Evolutionary conservation across 139 green algal species (phyloP), one percentile per base, ranked within the genome.

Genomic region (Chlamydomonas eustigma): DNA sequence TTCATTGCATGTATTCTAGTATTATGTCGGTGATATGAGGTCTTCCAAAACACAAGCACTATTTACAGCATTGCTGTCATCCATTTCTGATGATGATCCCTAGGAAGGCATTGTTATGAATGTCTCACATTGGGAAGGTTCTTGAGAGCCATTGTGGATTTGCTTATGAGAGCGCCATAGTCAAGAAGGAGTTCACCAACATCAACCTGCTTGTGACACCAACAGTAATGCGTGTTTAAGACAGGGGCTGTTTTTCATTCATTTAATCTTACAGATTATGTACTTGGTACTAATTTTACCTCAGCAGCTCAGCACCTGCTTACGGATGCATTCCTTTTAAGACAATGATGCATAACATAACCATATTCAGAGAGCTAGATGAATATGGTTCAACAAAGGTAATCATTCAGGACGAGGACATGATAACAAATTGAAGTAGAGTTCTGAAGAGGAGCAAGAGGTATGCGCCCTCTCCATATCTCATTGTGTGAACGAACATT

Each of bases 181-280:
- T 79, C 74, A 1, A 79, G 39, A 30, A 73, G 74, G 63, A 79
- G 65, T 1, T 8, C 24, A 1, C 52, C 52, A 0, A 79, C 65
- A 22, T 79, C 37, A 31, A 79, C 74, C 74, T 58, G 18, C 18
- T 28, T 18, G 18, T 12, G 12, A 58, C 18, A 18, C 44, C 12
- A 12, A 58, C n/a, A 58, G 44, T 28, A 58, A 18, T 58, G 44
- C 44, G 18, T 28, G 44, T 12, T 58, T 58, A 18, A 58, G 18
- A 58, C 18, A 58, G 12, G 12, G 18, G 44, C 12, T 28, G 12
- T 12, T 12, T 58, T 18, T 12, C 12, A 58, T 28, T 58, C 44
- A 58, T 58, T 58, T 58, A 12, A 58, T 58, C 44, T 28, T 12
- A 18, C 12, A 58, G 18, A 58, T 18, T 28, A 58, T 12, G 18